Evolutionary conservation across 768 basidiomycete species (phyloP).

Genomic region (Calocybe indica): DNA sequence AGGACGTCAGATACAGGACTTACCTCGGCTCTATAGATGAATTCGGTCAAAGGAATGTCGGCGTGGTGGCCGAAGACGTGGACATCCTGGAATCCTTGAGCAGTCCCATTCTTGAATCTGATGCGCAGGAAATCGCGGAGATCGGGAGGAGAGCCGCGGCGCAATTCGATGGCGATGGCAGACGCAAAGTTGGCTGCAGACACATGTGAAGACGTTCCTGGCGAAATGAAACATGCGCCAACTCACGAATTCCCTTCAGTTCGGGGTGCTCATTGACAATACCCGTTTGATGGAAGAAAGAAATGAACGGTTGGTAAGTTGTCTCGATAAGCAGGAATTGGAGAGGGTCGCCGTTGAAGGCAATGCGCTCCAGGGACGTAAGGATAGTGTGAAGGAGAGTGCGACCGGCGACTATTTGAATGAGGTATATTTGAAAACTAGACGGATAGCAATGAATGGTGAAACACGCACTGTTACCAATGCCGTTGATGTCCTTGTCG

Average conservation of each 20-base stretch:
- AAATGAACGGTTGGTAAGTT: conserved; percentile 89
- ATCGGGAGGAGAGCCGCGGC: conserved; percentile 68
- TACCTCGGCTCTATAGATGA: conserved; percentile 80
- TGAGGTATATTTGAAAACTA: neutral
- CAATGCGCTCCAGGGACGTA: conserved; percentile 66
- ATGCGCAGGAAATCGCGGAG: conserved; percentile 77
- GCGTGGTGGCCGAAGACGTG: conserved; percentile 70
- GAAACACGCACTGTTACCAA: conserved; percentile 68
- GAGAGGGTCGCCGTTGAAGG: conserved; percentile 74
- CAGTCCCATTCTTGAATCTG: conserved; percentile 82
- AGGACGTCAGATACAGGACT: conserved; percentile 9
- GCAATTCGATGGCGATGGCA: conserved; percentile 74
- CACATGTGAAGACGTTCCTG: conserved; percentile 1
- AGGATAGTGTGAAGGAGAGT: conserved; percentile 72
- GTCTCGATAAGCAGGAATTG: conserved; percentile 74
- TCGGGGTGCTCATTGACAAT: conserved; percentile 52
- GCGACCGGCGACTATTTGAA: conserved; percentile 66
- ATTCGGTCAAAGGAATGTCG: conserved; percentile 79
- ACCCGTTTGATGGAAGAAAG: conserved; percentile 77
- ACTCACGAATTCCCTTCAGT: conserved; percentile 61
- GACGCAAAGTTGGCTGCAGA: conserved; percentile 63
- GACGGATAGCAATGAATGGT: neutral
- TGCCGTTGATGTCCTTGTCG: conserved; percentile 48
- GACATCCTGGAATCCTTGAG: conserved; percentile 54
- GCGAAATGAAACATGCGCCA: conserved; percentile 9